These are phyloP conservation scores for Lachnellula cervina DNA, from an alignment of 2,329 filamentous ascomycete species.

Conservation along the genomic window DNA sequence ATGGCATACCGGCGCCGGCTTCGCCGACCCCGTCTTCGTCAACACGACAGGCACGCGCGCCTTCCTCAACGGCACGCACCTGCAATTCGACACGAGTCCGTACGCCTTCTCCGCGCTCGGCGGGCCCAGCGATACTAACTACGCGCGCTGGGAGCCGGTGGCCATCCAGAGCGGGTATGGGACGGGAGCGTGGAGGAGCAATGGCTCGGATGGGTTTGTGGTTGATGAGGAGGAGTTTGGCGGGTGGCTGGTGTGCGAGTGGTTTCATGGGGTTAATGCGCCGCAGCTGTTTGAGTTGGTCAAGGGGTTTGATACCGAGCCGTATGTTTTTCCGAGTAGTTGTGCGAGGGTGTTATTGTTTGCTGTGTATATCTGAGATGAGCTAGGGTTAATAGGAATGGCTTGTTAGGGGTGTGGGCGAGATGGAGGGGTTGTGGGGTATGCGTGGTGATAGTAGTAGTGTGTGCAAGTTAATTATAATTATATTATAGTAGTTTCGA, in stretches of 20 bases:
- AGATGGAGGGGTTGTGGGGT: not conserved
- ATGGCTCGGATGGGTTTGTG: constrained; percentile 11
- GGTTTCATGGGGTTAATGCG: constrained; percentile 21
- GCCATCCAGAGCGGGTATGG: constrained; percentile 15
- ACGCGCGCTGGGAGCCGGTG: constrained; percentile 17
- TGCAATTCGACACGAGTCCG: constrained; percentile 20
- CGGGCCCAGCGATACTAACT: constrained; percentile 21
- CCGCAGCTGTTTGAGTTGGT: constrained; percentile 25
- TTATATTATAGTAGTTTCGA: too few relatives aligned
- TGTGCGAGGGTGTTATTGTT: constrained; percentile 18
- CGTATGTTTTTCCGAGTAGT: constrained; percentile 11
- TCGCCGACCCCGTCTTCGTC: constrained; percentile 21
- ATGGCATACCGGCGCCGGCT: constrained; percentile 23
- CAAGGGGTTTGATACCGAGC: constrained; percentile 9
- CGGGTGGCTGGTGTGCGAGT: constrained; percentile 27
- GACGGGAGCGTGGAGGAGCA: constrained; percentile 7
- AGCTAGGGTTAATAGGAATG: not conserved
- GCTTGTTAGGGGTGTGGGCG: not conserved
- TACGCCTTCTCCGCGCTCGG: constrained; percentile 17
- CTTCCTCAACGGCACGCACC: constrained; percentile 20
- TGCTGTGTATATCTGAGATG: constrained; percentile 5
- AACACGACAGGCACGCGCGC: constrained; percentile 6
- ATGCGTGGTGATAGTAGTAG: too few relatives aligned
- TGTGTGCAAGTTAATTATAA: too few relatives aligned
- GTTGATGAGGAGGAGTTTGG: constrained; percentile 13